Evolutionary conservation across 2,329 filamentous ascomycete genomes (phyloP).

Genomic region (Beauveria caledonica): DNA sequence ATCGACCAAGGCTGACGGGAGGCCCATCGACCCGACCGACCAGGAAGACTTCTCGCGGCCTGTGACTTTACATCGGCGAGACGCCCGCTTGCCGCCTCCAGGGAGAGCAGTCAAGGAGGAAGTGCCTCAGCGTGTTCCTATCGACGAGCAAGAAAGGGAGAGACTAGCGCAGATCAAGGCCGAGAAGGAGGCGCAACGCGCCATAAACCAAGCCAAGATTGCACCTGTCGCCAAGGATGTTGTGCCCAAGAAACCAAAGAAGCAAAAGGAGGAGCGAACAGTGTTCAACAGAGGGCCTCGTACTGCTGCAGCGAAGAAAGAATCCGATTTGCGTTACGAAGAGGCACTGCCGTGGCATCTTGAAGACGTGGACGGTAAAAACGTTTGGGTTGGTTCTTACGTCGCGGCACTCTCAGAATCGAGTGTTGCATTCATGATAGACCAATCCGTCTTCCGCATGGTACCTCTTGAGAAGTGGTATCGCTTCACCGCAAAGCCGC

Average conservation of each 20-base stretch:
- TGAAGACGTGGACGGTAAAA: conserved; percentile 92
- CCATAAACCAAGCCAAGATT: conserved; percentile 85
- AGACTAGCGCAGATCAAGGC: conserved; percentile 62
- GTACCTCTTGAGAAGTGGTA: conserved; percentile 95
- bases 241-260: conserved; percentile 43
- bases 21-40: conserved; percentile 58
- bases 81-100: conserved; percentile 63
- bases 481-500: conserved; percentile 71
- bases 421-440: conserved; percentile 70
- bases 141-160: conserved; percentile 53
- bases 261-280: conserved; percentile 75
- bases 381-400: conserved; percentile 88
- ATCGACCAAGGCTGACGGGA: conserved; percentile 47
- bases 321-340: conserved; percentile 71
- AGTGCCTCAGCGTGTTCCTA: conserved; percentile 30
- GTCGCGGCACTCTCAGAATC: conserved; percentile 81
- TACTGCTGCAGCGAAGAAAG: conserved; percentile 71
- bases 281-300: conserved; percentile 77
- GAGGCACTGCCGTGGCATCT: conserved; percentile 95
- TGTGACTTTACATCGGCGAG: conserved; percentile 80
- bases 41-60: conserved; percentile 80
- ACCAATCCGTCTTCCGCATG: conserved; percentile 66
- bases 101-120: conserved; percentile 58
- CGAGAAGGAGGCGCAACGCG: conserved; percentile 77
- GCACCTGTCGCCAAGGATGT: conserved; percentile 65